Percentiles rank a stretch among this genome's conserved stretches.
Conservation (phyloP, 768 basidiomycete species). For the Chalciporus sphaerocephalus region DNA sequence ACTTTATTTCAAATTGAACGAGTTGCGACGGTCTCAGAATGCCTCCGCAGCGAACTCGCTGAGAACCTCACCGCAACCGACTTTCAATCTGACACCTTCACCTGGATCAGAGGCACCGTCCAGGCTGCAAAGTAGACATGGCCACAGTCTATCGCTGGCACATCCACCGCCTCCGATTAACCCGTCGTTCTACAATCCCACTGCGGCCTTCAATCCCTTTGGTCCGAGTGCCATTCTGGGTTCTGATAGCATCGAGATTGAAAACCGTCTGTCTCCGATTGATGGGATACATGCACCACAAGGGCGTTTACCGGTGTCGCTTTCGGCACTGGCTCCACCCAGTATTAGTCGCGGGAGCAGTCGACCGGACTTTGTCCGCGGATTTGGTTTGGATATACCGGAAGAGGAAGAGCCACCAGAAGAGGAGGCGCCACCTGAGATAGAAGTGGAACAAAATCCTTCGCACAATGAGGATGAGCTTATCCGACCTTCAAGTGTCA, state of each 20-base stretch:
- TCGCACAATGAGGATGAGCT: slow-evolving; percentile 34
- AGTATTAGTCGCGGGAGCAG: slow-evolving; percentile 42
- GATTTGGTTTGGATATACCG: slow-evolving; percentile 77
- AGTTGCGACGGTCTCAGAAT: slow-evolving; percentile 69
- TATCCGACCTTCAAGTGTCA: slow-evolving; percentile 20
- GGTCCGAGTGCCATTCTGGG: slow-evolving; percentile 53
- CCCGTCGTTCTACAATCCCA: slow-evolving; percentile 34
- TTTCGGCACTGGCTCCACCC: slow-evolving; percentile 45
- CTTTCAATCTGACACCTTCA: slow-evolving; percentile 50
- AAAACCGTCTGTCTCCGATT: slow-evolving; percentile 21
- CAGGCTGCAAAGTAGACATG: slow-evolving; percentile 55
- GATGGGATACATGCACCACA: slow-evolving; percentile 50
- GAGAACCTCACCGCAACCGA: slow-evolving; percentile 62
- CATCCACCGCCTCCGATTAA: slow-evolving; percentile 42
- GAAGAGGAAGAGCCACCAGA: slow-evolving; percentile 68
- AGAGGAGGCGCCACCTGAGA: slow-evolving; percentile 32
- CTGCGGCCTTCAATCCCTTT: slow-evolving; percentile 59
- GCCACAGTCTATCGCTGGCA: slow-evolving; percentile 70
- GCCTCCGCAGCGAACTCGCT: slow-evolving; percentile 50
- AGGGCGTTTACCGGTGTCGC: slow-evolving; percentile 46
- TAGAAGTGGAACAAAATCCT: slow-evolving; percentile 35
- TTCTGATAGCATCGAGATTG: slow-evolving; percentile 41
- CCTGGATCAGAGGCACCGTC: slow-evolving; percentile 37
- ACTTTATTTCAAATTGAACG: slow-evolving; percentile 77
- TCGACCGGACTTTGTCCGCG: slow-evolving; percentile 69